A percentile compares a stretch with the other conserved stretches of the same genome.
Conservation (phyloP, 2,329 filamentous ascomycete genomes). For the Zarea fungicola region DNA sequence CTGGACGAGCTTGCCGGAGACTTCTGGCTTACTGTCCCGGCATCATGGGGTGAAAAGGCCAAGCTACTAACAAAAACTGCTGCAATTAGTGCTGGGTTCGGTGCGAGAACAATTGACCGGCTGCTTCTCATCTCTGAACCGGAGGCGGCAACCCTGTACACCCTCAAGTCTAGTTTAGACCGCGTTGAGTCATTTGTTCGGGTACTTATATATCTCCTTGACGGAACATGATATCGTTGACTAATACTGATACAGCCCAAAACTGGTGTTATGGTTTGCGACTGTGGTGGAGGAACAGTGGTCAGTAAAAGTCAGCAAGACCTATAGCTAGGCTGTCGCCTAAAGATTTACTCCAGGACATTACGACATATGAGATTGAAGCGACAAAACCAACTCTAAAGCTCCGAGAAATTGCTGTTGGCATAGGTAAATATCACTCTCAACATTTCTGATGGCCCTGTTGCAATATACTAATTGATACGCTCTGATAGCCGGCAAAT, state of each 20-base stretch:
- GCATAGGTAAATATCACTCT: background rate
- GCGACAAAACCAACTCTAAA: background rate
- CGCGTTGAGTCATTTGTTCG: constrained; percentile 46
- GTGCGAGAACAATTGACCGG: background rate
- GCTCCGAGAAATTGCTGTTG: background rate
- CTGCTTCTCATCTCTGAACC: constrained; percentile 15
- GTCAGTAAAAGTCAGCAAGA: no score
- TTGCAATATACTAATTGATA: background rate
- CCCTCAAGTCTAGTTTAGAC: constrained; percentile 8
- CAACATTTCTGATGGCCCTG: no score
- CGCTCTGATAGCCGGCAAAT: constrained; percentile 11
- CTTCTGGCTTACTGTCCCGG: constrained; percentile 16
- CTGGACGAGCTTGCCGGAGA: constrained; percentile 8
- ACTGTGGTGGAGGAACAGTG: constrained; percentile 8
- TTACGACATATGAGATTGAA: constrained; percentile 1
- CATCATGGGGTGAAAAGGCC: constrained; percentile 14
- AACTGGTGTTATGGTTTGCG: background rate
- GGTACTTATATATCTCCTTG: constrained; percentile 24
- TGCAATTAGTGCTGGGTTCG: background rate
- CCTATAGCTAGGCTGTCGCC: no score
- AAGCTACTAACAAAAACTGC: constrained; percentile 13
- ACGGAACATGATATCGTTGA: background rate
- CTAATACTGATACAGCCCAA: background rate
- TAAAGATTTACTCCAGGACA: no score
- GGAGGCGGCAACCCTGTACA: constrained; percentile 13